Evolutionary conservation across 2,329 filamentous ascomycete species (phyloP), one percentile per base, ranked within the genome.

Genomic region (Hymenoscyphus linearis): DNA sequence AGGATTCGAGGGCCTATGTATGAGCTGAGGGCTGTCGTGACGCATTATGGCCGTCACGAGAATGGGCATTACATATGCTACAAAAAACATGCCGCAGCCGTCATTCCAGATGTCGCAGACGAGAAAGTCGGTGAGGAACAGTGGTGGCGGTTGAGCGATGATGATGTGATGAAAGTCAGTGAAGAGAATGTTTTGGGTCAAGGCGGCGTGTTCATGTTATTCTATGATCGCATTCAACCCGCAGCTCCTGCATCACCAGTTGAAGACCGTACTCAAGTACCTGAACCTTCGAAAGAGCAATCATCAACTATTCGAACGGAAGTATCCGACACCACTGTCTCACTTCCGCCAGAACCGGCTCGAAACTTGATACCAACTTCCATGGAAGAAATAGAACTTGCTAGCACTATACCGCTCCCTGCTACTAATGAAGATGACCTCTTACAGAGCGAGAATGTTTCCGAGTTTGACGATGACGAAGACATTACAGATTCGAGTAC

Each of bases 31-130:
- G 91, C 93, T 34, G 89, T 93, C 0, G 84, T 98, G 10, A 95
- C 91, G 0, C 95, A 98, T 72, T 90, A 89, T 64, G 95, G 95
- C 3, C 82, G 89, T 35, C 95, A 98, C 73, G 92, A 97, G 64
- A 96, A 96, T 69, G 95, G 95, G 0, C 95, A 99, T 76, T 98
- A 99, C 69, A 86, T 97, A 44, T 96, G 91, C 73, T 96, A 95
- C 74, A 84, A 91, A 57, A 90, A 88, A 69, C 87, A 91, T 69
- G 40, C 40, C 9, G 80, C 84, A 47, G 27, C 57, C 25, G 25
- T 4, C 12, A n/a, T 26, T 18, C 53, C 60, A 7, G 22, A 47
- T 2, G 71, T 65, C n/a, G 65, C 66, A 5, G 71, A 52, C 16
- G 16, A 10, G n/a, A 27, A 58, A 14, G n/a, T 13, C 2, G 56